These are phyloP conservation scores for Suillus americanus DNA, from an alignment of 768 basidiomycete species.

Conservation along the genomic window DNA sequence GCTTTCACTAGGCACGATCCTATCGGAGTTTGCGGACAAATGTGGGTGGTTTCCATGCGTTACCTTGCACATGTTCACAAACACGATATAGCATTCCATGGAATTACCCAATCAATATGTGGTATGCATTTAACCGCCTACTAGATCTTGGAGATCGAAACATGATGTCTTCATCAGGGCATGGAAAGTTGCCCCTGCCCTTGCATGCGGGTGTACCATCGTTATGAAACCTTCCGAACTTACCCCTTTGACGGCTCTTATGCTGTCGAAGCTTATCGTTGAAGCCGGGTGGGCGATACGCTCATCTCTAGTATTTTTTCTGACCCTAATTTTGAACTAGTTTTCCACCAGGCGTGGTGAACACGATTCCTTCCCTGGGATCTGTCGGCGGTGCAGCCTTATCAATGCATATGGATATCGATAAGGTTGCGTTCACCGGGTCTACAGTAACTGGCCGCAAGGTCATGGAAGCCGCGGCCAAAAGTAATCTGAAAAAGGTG, in stretches of 20 bases:
- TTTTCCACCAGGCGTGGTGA: slow-evolving; percentile 90
- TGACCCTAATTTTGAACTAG: slow-evolving; percentile 33
- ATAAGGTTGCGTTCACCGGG: slow-evolving; percentile 96
- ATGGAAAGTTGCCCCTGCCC: slow-evolving; percentile 93
- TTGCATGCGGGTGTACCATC: slow-evolving; percentile 89
- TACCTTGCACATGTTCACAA: slow-evolving; percentile 10
- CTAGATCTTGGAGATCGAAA: slow-evolving; percentile 5
- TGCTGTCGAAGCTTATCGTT: slow-evolving; percentile 74
- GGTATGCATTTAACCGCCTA: slow-evolving; percentile 37
- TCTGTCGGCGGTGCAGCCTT: slow-evolving; percentile 83
- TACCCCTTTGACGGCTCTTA: slow-evolving; percentile 81
- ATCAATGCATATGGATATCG: slow-evolving; percentile 77
- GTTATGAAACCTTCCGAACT: slow-evolving; percentile 95
- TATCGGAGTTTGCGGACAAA: slow-evolving; percentile 93
- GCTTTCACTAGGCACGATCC: slow-evolving; percentile 89
- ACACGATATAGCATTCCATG: slow-evolving; percentile 67
- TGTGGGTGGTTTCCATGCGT: slow-evolving; percentile 44
- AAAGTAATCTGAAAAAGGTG: slow-evolving; percentile 93
- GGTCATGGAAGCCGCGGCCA: slow-evolving; percentile 89
- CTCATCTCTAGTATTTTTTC: not conserved
- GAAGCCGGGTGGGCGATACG: slow-evolving; percentile 68
- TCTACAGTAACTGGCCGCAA: slow-evolving; percentile 87
- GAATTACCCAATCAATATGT: slow-evolving; percentile 92
- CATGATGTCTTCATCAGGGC: slow-evolving; percentile 41
- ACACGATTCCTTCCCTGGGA: slow-evolving; percentile 84